phyloP scores from a whole-genome alignment of 176 grass and related monocot species.

The Carex scoparia region DNA sequence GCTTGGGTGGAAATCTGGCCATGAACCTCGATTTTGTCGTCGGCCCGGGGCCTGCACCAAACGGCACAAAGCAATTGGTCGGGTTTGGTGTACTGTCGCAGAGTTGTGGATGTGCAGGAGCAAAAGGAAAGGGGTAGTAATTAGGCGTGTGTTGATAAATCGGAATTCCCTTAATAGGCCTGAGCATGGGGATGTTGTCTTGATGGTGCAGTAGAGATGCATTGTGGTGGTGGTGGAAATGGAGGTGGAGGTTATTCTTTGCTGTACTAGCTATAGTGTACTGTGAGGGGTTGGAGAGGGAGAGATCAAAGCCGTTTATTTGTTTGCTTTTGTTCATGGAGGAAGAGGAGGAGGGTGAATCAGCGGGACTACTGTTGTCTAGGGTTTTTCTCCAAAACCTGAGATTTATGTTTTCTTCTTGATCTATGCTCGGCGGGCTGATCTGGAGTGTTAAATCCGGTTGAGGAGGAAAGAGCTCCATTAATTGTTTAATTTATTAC shows the following conservation, averaged over 20 bases:
- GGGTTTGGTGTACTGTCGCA: not conserved
- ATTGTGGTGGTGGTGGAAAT: slow-evolving; percentile 18
- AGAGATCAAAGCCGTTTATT: not conserved
- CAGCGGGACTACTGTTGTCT: not conserved
- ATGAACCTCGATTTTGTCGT: slow-evolving; percentile 25
- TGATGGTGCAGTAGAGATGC: slow-evolving; percentile 22
- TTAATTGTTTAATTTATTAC: not conserved
- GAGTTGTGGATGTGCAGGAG: slow-evolving; percentile 1
- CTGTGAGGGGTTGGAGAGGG: slow-evolving; percentile 15
- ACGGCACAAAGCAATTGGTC: slow-evolving; percentile 5
- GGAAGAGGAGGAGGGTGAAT: slow-evolving; percentile 2
- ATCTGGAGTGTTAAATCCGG: slow-evolving; percentile 38
- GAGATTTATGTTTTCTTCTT: slow-evolving; percentile 18
- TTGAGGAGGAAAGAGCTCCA: slow-evolving; percentile 18
- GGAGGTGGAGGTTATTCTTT: slow-evolving; percentile 16
- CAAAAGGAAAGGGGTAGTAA: slow-evolving; percentile 27
- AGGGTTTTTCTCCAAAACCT: slow-evolving; percentile 28
- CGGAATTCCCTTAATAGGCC: slow-evolving; percentile 21
- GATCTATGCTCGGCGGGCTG: slow-evolving; percentile 24
- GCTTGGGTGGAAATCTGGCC: slow-evolving; percentile 25
- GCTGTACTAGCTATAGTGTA: not conserved
- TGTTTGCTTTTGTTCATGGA: not conserved
- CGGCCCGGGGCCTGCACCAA: not conserved
- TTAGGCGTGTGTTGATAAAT: slow-evolving; percentile 22
- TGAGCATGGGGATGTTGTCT: not conserved